Evolutionary conservation across 1,139 yeast species (phyloP).

Genomic region (Magnusiomyces paraingens): DNA sequence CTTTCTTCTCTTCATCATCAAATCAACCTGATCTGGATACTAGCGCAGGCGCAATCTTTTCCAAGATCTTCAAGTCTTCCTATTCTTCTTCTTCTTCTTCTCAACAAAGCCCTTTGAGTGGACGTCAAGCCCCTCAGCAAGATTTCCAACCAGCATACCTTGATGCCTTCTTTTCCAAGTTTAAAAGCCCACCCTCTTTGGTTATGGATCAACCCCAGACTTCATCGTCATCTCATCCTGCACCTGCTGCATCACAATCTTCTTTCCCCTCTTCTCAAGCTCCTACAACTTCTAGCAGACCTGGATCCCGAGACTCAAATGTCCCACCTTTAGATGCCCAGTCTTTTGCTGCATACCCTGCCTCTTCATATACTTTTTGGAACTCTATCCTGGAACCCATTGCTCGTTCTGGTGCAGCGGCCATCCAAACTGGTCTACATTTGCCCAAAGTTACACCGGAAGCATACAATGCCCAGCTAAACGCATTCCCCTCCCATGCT

Average conservation of each 20-base stretch:
- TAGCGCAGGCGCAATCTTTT: not conserved
- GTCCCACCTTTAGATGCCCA: not conserved
- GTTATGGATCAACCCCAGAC: not conserved
- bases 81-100: not conserved
- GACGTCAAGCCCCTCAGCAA: no score
- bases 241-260: not conserved
- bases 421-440: constrained; percentile 1
- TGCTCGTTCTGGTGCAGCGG: constrained; percentile 6
- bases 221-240: not conserved
- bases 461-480: not conserved
- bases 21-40: not conserved
- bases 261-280: no score
- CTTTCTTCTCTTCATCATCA: not conserved
- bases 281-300: no score
- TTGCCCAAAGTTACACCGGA: constrained; percentile 2
- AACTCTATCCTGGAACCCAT: not conserved
- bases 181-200: constrained; percentile 15
- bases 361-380: not conserved
- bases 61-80: not conserved
- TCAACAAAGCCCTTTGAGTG: no score
- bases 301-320: not conserved
- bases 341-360: not conserved
- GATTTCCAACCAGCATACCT: constrained; percentile 6
- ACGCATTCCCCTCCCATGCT: no score
- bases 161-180: constrained; percentile 14